Base-by-base conservation (phyloP, 495 filamentous ascomycete species). In the Saxophila tyrrhenica region DNA sequence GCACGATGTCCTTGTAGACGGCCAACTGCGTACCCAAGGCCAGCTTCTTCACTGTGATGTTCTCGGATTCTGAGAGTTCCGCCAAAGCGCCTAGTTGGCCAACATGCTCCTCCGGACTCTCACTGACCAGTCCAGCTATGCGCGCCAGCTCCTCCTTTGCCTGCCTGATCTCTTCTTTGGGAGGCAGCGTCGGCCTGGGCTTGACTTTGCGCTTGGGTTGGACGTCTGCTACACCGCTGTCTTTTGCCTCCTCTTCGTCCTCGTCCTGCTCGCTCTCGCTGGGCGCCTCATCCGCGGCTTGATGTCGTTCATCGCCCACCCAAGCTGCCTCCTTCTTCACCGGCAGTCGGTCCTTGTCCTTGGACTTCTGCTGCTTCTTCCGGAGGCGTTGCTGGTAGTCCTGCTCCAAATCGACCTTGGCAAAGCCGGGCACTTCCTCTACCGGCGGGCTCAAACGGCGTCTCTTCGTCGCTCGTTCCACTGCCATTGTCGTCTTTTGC, bases 1-100 rank as follows among this genome's bases (percentile, higher is more conserved):
- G 92, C 45, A 98, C 95, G 41, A 95, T 76, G 71, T 97, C 90
- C 65, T 89, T 94, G 69, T 88, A 98, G n/a, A 96, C 77, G 7
- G 90, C 82, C 64, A 90, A 74, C 68, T 95, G 89, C 19, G 89
- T 84, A 16, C 81, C 86, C 23, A 98, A 67, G 21, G 83, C 85
- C 49, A 98, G 73, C 63, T 88, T 92, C 70, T 84, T 81, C 62
- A 97, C 82, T 5, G 84, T 82, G 29, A 77, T 65, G 55, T 89
- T 83, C 8, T 72, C 64, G 1, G 82, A 83, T 42, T 83, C 74
- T 32, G 80, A 84, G 62, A 97, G 80, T 57, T 85, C 77, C 16
- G 83, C 81, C 66, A 98, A 71, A 7, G 77, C 77, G 66, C 85
- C 84, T 69, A 96, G 50, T n/a, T 59, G 64, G 32, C 81, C 80